Conservation (phyloP, 768 basidiomycete species). For the Lactarius vividus region DNA sequence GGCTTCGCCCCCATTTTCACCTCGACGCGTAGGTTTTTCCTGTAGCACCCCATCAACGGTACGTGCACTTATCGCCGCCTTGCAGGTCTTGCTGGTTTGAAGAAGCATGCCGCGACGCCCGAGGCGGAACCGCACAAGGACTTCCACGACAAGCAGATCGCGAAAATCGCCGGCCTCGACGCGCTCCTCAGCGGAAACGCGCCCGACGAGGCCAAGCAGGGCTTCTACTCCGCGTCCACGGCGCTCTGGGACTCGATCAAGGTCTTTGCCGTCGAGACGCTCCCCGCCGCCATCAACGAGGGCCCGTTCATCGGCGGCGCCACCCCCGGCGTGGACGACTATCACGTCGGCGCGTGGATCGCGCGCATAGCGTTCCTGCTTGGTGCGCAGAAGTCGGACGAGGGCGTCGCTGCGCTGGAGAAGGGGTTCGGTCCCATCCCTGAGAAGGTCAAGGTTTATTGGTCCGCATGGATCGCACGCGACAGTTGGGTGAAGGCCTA, state of each 20-base stretch:
- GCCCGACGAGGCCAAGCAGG: constrained; percentile 36
- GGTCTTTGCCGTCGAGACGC: constrained; percentile 39
- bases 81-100: constrained; percentile 45
- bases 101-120: constrained; percentile 36
- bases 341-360: constrained; percentile 54
- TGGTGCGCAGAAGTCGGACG: constrained; percentile 39
- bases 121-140: constrained; percentile 39
- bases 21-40: constrained; percentile 39
- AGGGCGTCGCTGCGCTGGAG: constrained; percentile 41
- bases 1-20: constrained; percentile 39
- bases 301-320: constrained; percentile 49
- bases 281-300: constrained; percentile 42
- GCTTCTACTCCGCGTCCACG: constrained; percentile 41
- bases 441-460: constrained; percentile 41
- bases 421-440: constrained; percentile 41
- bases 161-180: constrained; percentile 41
- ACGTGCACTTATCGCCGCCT: neutral
- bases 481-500: constrained; percentile 43
- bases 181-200: constrained; percentile 43
- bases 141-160: constrained; percentile 46
- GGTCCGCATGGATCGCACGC: constrained; percentile 44
- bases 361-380: constrained; percentile 43
- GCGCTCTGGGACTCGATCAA: constrained; percentile 41
- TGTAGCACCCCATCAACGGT: neutral
- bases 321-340: constrained; percentile 51